A percentile compares a stretch with the other conserved stretches of the same genome.
phyloP scores from a whole-genome alignment of 371 early-diverging fungal species.

The Apophysomyces elegans region DNA sequence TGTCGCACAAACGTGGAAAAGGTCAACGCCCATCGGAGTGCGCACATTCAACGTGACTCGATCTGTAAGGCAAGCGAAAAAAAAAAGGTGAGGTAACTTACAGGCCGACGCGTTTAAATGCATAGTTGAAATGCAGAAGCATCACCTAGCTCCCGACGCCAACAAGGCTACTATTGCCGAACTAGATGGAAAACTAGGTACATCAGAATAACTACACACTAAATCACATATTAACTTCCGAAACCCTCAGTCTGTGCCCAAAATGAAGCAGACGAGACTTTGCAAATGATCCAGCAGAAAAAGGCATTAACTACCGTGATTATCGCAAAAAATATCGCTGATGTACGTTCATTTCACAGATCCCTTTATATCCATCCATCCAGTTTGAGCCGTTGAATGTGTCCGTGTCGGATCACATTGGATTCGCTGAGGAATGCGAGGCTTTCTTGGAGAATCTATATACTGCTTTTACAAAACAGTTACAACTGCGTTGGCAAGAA shows the following conservation, averaged over 20 bases:
- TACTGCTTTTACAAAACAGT: neutral
- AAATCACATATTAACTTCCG: neutral
- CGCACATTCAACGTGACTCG: too few species aligned
- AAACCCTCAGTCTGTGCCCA: neutral
- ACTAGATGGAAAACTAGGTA: neutral
- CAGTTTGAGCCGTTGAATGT: neutral
- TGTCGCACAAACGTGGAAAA: too few species aligned
- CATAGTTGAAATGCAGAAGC: slow-evolving; percentile 1
- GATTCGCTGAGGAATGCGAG: neutral
- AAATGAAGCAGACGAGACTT: neutral
- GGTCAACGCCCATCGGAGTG: too few species aligned
- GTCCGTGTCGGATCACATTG: neutral
- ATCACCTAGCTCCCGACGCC: neutral
- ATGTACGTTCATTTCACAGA: neutral
- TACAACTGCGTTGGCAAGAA: neutral
- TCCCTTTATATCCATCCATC: neutral
- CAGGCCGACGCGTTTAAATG: slow-evolving; percentile 3
- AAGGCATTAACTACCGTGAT: neutral
- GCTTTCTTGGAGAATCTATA: neutral
- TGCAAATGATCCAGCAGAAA: neutral
- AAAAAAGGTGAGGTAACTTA: too few species aligned
- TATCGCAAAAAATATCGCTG: neutral
- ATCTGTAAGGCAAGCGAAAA: too few species aligned
- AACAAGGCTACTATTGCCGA: neutral
- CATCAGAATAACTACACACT: neutral